A percentile compares a stretch with the other conserved stretches of the same genome.
These are phyloP conservation scores for Pugionium dolabratum DNA, from an alignment of 345 rosid species.

Conservation along the genomic window DNA sequence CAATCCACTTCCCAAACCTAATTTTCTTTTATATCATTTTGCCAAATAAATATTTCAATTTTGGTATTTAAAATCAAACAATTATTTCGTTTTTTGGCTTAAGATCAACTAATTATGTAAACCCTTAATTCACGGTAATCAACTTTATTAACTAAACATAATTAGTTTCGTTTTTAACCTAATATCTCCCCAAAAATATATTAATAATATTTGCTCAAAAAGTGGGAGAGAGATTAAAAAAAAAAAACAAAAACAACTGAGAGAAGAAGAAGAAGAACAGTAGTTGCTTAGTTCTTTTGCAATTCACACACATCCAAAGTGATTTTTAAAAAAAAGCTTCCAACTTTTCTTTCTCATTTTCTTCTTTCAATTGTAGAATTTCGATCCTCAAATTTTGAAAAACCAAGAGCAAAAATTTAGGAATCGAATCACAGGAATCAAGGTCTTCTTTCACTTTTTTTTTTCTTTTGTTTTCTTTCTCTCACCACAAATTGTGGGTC, in stretches of 20 bases:
- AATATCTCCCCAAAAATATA: not conserved
- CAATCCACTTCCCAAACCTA: constrained; percentile 20
- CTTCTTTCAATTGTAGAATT: not conserved
- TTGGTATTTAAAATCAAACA: too few species aligned
- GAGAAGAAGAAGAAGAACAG: constrained; percentile 18
- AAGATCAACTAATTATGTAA: not conserved
- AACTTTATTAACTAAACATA: constrained; percentile 25
- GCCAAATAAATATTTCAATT: not conserved
- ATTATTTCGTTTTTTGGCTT: not conserved
- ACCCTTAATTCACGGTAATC: constrained; percentile 34
- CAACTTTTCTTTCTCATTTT: not conserved
- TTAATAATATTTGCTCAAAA: not conserved
- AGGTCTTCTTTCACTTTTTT: constrained; percentile 12
- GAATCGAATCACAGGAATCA: constrained; percentile 39
- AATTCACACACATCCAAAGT: constrained; percentile 27
- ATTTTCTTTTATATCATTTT: too few species aligned
- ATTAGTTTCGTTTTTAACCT: not conserved
- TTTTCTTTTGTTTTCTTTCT: not conserved
- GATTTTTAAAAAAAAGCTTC: constrained; percentile 3
- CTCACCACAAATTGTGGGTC: constrained; percentile 34
- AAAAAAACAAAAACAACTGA: not conserved
- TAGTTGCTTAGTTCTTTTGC: constrained; percentile 28
- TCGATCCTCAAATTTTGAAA: constrained; percentile 21
- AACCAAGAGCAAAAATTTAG: constrained; percentile 15
- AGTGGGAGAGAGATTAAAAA: constrained; percentile 12